Evolutionary conservation across 495 filamentous ascomycete species (phyloP).

Genomic region (Penicillium pulvis): DNA sequence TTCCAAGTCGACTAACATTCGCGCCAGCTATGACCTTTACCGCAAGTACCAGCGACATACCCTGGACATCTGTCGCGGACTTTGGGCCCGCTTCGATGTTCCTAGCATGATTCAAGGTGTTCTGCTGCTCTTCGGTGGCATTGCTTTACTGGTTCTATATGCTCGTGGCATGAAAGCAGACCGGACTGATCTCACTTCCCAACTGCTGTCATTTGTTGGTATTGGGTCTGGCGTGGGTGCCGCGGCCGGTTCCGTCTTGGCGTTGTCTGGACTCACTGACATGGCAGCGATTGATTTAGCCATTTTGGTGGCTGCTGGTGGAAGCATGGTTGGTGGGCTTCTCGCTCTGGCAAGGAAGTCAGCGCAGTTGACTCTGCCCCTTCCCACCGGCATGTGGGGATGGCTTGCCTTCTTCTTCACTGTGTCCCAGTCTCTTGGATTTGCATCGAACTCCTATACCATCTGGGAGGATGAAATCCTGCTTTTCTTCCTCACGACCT

Average conservation of each 20-base stretch:
- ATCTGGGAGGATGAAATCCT: constrained; percentile 98
- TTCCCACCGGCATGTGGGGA: constrained; percentile 85
- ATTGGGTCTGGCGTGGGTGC: constrained; percentile 46
- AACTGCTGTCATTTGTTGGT: constrained; percentile 47
- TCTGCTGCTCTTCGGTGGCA: constrained; percentile 63
- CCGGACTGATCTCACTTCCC: constrained; percentile 52
- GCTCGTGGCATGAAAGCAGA: constrained; percentile 60
- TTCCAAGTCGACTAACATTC: constrained; percentile 35
- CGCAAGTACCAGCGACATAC: constrained; percentile 75
- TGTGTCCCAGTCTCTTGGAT: constrained; percentile 79
- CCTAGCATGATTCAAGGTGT: constrained; percentile 82
- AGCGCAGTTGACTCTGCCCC: constrained; percentile 52
- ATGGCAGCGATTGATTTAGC: constrained; percentile 32
- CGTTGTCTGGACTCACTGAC: constrained; percentile 27
- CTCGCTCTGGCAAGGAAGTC: constrained; percentile 55
- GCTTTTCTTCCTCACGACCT: constrained; percentile 87
- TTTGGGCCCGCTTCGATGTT: constrained; percentile 92
- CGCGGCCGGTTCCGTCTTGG: constrained; percentile 30
- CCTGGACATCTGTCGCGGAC: constrained; percentile 73
- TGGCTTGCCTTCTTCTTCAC: constrained; percentile 83
- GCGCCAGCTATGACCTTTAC: constrained; percentile 59
- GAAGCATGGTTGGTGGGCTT: constrained; percentile 63
- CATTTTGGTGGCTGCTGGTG: constrained; percentile 55
- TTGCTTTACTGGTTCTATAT: constrained; percentile 70
- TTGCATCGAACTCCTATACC: constrained; percentile 96